phyloP scores from a whole-genome alignment of 1,284 basidiomycete species.

The Veloporphyrellus conicus region DNA sequence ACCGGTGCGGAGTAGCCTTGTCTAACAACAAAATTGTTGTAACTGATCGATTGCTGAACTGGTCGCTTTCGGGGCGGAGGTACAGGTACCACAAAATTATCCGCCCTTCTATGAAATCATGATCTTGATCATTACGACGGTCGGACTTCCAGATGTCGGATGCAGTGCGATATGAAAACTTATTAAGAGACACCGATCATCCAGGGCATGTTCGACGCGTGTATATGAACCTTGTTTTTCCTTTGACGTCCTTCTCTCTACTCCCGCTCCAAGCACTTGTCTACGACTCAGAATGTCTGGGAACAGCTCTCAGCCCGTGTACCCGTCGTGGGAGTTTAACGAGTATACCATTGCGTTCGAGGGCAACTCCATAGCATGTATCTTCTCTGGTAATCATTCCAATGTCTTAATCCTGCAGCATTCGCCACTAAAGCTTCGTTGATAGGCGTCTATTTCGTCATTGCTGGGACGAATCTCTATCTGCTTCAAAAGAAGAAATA shows the following conservation, averaged over 20 bases:
- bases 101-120: neutral
- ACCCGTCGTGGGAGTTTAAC: constrained; percentile 10
- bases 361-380: constrained; percentile 20
- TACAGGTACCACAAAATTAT: neutral
- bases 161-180: neutral
- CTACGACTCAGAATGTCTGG: constrained; percentile 15
- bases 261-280: neutral
- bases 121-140: neutral
- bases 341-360: constrained; percentile 22
- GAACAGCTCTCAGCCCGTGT: constrained; percentile 4
- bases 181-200: neutral
- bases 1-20: too few relatives aligned
- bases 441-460: constrained; percentile 19
- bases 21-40: too few relatives aligned
- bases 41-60: too few relatives aligned
- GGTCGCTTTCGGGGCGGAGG: too few relatives aligned
- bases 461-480: constrained; percentile 14
- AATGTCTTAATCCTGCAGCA: neutral
- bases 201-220: neutral
- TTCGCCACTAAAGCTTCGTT: neutral
- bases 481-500: constrained; percentile 20
- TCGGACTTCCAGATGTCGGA: neutral
- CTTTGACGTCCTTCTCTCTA: neutral
- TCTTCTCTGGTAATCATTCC: constrained; percentile 15
- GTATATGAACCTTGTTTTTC: neutral